Evolutionary conservation across 2,329 filamentous ascomycete species (phyloP), one percentile per base, ranked within the genome.

Genomic region (Scytalidium lignicola): DNA sequence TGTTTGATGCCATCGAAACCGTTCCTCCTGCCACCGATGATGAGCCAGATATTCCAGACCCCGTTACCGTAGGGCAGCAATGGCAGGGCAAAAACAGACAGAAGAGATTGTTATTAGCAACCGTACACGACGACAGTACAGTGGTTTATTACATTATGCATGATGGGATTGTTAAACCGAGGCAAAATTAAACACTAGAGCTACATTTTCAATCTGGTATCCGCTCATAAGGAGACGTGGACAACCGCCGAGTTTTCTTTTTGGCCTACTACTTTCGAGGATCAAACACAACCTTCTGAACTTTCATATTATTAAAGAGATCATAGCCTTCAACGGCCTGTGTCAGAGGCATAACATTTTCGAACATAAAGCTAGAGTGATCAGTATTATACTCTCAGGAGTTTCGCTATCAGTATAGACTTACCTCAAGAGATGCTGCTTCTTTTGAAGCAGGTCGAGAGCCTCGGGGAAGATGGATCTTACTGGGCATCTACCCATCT

Each of bases 121-220:
- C 85, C 2, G 71, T 90, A 43, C 85, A 90, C 62, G 82, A 86
- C 59, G 88, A 93, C 67, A 91, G 88, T 55, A 92, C 88, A 0
- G 77, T 93, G 17, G 85, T 89, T 39, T 93, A 92, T 68, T 93
- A 93, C 63, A 77, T 91, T 54, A 80, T 92, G 65, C 88, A 92
- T 60, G 87, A 92, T 65, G 88, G 88, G n/a, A 82, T 91, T 55
- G 86, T 92, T 47, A 93, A 92, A 72, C 88, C 88, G 20, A 76
- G 88, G 50, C 88, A 92, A 66, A 93, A 93, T 65, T 92, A 70
- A 76, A 20, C 21, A 32, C 42, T 40, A n/a, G 39, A 21, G 41
- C 47, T 32, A 32, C 32, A n/a, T 47, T 22, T 12, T 13, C 17
- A 19, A 47, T 22, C 17, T 23, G 7, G 7, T 7, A 13, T 13